These are phyloP conservation scores for Schoenoplectus triqueter DNA, from an alignment of 202 grass and related monocot species.

Conservation along the genomic window DNA sequence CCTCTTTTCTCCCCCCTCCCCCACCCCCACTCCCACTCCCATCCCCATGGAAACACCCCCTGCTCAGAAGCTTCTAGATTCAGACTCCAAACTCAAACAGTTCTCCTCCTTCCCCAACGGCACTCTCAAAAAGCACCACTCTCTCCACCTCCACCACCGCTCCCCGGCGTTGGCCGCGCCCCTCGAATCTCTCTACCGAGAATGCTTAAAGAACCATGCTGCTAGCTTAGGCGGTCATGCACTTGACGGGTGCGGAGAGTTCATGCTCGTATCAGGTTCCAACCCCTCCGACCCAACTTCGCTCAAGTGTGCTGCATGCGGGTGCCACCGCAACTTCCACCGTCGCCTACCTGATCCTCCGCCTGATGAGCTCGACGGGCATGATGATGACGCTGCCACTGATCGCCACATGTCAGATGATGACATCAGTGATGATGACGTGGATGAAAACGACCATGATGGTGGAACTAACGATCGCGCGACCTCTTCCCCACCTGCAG, in stretches of 20 bases:
- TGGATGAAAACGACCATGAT: constrained; percentile 47
- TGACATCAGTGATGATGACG: constrained; percentile 64
- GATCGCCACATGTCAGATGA: constrained; percentile 47
- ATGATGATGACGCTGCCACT: constrained; percentile 32
- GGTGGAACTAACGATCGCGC: constrained; percentile 57
- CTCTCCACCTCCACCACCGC: constrained; percentile 14
- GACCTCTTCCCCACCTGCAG: constrained; percentile 39
- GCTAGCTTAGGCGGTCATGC: constrained; percentile 80
- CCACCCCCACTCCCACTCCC: neutral
- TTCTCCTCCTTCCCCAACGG: constrained; percentile 74
- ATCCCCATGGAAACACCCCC: constrained; percentile 36
- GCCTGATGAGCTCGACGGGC: constrained; percentile 29
- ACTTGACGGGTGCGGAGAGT: constrained; percentile 91
- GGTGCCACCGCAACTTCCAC: constrained; percentile 99
- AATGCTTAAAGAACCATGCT: constrained; percentile 99
- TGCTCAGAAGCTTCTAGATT: constrained; percentile 37
- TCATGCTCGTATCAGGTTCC: constrained; percentile 60
- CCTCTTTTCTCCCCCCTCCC: neutral
- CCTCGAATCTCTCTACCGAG: constrained; percentile 54
- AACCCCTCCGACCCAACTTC: constrained; percentile 64
- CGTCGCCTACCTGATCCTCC: constrained; percentile 54
- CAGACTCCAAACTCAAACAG: constrained; percentile 62
- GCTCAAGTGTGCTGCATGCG: constrained; percentile 83
- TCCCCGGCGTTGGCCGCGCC: neutral
- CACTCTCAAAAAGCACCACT: constrained; percentile 53